These are phyloP conservation scores for Myxozyma neglecta DNA, from an alignment of 805 yeast species.

Conservation along the genomic window DNA sequence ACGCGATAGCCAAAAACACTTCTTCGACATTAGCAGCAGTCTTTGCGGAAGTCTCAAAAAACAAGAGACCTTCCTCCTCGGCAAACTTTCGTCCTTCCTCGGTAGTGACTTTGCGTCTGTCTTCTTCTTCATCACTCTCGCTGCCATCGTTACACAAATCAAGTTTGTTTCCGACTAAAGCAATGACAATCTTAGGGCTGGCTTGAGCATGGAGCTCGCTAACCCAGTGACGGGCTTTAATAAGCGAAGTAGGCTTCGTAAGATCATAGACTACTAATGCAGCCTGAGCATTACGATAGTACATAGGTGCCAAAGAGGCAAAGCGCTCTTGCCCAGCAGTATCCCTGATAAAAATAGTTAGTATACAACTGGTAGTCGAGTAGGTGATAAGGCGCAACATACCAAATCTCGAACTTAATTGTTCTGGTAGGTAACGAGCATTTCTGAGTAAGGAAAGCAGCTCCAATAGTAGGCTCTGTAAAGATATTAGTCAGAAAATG, in stretches of 20 bases:
- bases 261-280: conserved; percentile 94
- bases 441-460: conserved; percentile 93
- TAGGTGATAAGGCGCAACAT: conserved; percentile 18
- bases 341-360: conserved; percentile 49
- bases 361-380: background rate
- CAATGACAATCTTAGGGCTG: conserved; percentile 84
- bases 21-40: conserved; percentile 85
- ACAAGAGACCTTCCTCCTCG: conserved; percentile 83
- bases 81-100: conserved; percentile 89
- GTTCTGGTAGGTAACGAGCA: conserved; percentile 83
- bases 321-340: conserved; percentile 98
- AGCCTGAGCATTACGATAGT: conserved; percentile 95
- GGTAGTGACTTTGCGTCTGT: conserved; percentile 67
- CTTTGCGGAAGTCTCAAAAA: conserved; percentile 94
- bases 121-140: conserved; percentile 36
- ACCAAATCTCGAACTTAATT: conserved; percentile 88
- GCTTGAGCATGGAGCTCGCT: conserved; percentile 95
- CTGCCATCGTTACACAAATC: conserved; percentile 59
- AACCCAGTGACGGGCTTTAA: conserved; percentile 98
- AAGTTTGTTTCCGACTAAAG: conserved; percentile 88
- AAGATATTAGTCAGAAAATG: background rate
- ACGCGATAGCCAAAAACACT: conserved; percentile 86
- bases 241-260: conserved; percentile 90
- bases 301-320: conserved; percentile 95
- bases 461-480: conserved; percentile 94